These are phyloP conservation scores for Asterochloris sp. DNA, from an alignment of 139 green algal species.

Conservation along the genomic window DNA sequence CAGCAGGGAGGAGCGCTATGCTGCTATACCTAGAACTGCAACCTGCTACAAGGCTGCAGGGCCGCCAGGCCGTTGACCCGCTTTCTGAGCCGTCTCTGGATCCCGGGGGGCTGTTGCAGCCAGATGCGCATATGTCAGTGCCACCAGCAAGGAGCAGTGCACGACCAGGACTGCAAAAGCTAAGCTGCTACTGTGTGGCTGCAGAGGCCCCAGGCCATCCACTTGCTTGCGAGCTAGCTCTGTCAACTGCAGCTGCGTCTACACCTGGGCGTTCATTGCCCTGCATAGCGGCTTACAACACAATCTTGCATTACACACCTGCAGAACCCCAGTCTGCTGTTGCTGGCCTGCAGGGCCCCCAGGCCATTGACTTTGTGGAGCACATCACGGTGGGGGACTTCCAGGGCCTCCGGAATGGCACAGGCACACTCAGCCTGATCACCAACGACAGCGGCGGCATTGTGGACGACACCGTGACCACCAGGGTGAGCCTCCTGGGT, in stretches of 20 bases:
- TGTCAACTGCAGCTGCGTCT: neutral
- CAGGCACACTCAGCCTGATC: constrained; percentile 83
- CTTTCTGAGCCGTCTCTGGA: too few species aligned
- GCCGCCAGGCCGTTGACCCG: too few species aligned
- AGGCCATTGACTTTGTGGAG: constrained; percentile 91
- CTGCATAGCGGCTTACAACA: neutral
- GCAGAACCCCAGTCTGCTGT: neutral
- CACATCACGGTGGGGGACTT: constrained; percentile 91
- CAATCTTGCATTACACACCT: neutral
- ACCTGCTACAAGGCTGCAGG: too few species aligned
- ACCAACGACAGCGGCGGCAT: constrained; percentile 98
- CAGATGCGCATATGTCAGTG: too few species aligned
- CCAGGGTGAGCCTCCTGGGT: constrained; percentile 53
- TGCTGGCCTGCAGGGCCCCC: constrained; percentile 72
- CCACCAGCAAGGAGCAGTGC: too few species aligned
- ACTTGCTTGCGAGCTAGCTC: neutral
- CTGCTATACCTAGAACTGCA: too few species aligned
- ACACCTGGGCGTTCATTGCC: neutral
- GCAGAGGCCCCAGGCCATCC: too few species aligned
- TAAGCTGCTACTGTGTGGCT: too few species aligned
- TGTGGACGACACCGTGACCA: constrained; percentile 97
- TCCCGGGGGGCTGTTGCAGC: too few species aligned
- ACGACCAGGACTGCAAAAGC: too few species aligned
- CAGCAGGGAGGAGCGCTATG: too few species aligned
- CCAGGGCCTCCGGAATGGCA: constrained; percentile 70